Evolutionary conservation across 1,284 basidiomycete genomes (phyloP).

Genomic region (Puccinia sorghi): DNA sequence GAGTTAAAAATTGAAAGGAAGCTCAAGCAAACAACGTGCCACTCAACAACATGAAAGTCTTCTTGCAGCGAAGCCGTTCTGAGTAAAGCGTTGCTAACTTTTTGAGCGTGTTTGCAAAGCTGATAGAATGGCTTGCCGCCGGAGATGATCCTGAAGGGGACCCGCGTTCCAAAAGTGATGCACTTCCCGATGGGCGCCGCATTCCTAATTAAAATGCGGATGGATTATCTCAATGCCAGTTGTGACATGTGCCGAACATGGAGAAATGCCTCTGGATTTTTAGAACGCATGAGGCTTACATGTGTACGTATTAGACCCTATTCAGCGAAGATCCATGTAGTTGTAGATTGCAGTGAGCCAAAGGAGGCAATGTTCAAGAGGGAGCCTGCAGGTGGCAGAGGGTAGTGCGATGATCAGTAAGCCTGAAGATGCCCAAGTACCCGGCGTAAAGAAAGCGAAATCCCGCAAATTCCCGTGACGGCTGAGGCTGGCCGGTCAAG

Average conservation of each 20-base stretch:
- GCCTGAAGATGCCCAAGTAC: not conserved
- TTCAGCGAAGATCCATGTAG: slow-evolving; percentile 29
- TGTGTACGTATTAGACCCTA: slow-evolving; percentile 19
- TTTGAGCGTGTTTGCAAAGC: slow-evolving; percentile 1
- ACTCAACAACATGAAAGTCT: slow-evolving; percentile 33
- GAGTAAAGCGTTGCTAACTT: not conserved
- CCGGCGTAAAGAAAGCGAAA: slow-evolving; percentile 14
- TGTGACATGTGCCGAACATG: not conserved
- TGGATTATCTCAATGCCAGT: not conserved
- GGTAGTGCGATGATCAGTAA: not conserved
- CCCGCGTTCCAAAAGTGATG: slow-evolving; percentile 22
- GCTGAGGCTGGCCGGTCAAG: slow-evolving; percentile 3
- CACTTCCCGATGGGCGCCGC: slow-evolving; percentile 39
- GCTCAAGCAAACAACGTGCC: not conserved
- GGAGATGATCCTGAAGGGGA: slow-evolving; percentile 31
- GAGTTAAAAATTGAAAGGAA: too few species aligned
- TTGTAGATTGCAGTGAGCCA: not conserved
- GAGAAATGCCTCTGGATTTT: not conserved
- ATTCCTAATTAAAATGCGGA: slow-evolving; percentile 20
- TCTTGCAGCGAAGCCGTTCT: slow-evolving; percentile 3
- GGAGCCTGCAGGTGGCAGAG: slow-evolving; percentile 24
- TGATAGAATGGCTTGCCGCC: slow-evolving; percentile 36
- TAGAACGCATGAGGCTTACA: not conserved
- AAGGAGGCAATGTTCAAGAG: slow-evolving; percentile 9
- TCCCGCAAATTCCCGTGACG: slow-evolving; percentile 24